phyloP scores from a whole-genome alignment of 2,329 filamentous ascomycete genomes.

The Blastomyces silverae region DNA sequence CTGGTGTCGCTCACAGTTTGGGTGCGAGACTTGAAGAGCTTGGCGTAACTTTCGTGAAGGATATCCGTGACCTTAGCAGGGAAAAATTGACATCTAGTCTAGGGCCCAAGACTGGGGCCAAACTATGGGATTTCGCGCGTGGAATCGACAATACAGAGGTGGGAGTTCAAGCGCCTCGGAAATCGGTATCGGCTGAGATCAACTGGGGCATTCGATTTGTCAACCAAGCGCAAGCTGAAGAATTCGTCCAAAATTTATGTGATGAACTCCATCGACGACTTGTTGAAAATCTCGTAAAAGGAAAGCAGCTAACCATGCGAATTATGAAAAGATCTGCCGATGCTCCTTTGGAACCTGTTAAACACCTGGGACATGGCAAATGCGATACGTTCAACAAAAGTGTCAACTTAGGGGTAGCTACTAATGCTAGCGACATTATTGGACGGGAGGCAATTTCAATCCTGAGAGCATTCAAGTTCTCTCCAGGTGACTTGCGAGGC shows the following conservation, averaged over 20 bases:
- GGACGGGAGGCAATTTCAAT: conserved; percentile 80
- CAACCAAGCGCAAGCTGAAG: conserved; percentile 84
- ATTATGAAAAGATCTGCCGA: conserved; percentile 83
- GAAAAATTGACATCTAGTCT: conserved; percentile 67
- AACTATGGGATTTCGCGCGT: conserved; percentile 79
- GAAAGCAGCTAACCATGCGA: conserved; percentile 84
- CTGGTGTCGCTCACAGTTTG: conserved; percentile 88
- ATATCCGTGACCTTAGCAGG: conserved; percentile 68
- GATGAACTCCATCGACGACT: conserved; percentile 76
- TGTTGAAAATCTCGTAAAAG: conserved; percentile 75
- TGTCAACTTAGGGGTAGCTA: conserved; percentile 71
- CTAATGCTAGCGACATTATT: conserved; percentile 63
- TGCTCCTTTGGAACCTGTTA: conserved; percentile 83
- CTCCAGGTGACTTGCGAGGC: conserved; percentile 85
- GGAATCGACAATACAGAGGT: conserved; percentile 83
- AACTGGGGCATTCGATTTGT: conserved; percentile 98
- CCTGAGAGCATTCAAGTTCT: conserved; percentile 72
- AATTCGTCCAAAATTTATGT: conserved; percentile 79
- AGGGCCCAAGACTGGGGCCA: conserved; percentile 88
- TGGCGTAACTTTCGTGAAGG: conserved; percentile 72
- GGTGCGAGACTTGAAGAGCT: conserved; percentile 82
- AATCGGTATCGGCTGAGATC: conserved; percentile 93
- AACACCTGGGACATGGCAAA: conserved; percentile 90
- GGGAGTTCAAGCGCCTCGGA: conserved; percentile 75
- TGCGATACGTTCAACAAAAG: conserved; percentile 95